Evolutionary conservation across 108 stramenopile genomes (phyloP).

Genomic region (Chaetoceros muelleri): DNA sequence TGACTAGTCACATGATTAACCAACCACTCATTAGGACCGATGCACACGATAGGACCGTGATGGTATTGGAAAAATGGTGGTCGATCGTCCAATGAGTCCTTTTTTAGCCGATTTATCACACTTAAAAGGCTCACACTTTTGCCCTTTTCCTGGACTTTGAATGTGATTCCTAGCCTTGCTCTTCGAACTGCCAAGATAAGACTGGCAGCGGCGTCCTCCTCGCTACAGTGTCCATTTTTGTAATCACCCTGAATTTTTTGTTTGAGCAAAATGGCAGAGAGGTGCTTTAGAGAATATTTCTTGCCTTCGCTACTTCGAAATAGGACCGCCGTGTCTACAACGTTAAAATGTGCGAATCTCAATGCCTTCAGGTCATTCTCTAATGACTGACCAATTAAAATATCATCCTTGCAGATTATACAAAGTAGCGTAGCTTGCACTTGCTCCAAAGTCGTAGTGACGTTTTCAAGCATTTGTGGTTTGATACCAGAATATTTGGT

Average conservation of each 20-base stretch:
- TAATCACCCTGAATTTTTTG: conserved; percentile 42
- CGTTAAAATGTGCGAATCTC: conserved; percentile 47
- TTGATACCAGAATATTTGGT: conserved; percentile 64
- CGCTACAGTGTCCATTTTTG: conserved; percentile 47
- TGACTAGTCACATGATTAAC: conserved; percentile 34
- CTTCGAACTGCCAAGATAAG: conserved; percentile 59
- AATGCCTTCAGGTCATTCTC: conserved; percentile 86
- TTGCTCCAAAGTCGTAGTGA: conserved; percentile 49
- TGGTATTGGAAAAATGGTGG: no score
- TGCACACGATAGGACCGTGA: conserved; percentile 39
- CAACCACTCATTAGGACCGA: conserved; percentile 59
- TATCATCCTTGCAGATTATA: conserved; percentile 47
- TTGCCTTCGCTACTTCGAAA: conserved; percentile 48
- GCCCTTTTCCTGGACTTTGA: conserved; percentile 29
- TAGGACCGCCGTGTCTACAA: conserved; percentile 79
- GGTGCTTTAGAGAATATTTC: conserved; percentile 60
- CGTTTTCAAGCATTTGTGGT: conserved; percentile 33
- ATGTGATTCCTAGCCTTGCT: conserved; percentile 40
- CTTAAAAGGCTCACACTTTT: conserved; percentile 26
- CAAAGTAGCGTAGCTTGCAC: conserved; percentile 66
- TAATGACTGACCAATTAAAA: conserved; percentile 85
- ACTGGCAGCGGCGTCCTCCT: conserved; percentile 62
- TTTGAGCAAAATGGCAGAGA: conserved; percentile 39
- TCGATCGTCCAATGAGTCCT: conserved; percentile 1
- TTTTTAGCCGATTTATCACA: conserved; percentile 37